Evolutionary conservation across 2,329 filamentous ascomycete species (phyloP), one percentile per base, ranked within the genome.

Genomic region (Alternaria angustiovoidea): DNA sequence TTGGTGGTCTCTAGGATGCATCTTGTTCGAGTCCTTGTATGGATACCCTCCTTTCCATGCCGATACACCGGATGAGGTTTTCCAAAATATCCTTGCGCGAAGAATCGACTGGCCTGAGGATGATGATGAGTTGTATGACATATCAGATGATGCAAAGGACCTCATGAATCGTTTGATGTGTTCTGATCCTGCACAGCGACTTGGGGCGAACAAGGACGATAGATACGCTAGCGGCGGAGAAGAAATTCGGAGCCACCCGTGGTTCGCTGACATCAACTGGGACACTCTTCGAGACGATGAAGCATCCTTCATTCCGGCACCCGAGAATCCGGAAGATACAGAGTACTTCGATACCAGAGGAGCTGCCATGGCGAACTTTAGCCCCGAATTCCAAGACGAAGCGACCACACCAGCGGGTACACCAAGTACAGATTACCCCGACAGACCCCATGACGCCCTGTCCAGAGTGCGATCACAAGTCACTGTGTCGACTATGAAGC

Each of bases 1-100:
- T 88, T 99, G 95, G 95, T 99, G 95, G 95, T 98, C 95, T 22
- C 86, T 99, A n/a, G 95, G 95, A 1, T 99, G 96, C 77, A 98
- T 99, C 69, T 83, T 98, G 79, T 99, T 97, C 72, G 95, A 99
- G 73, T 97, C 97, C 67, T 82, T 99, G 2, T 98, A 92, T 73
- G 95, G 95, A 1, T 90, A 92, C 59, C 95, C 95, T 1, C 95
- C 95, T 0, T 99, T 99, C 78, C 93, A 98, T 76, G 95, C 93
- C 1, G 84, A 86, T 20, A 93, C 94, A 48, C 93, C 95, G 0
- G 95, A 99, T 70, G 86, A 95, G 69, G 95, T 99, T 1, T 99
- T 99, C 74, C 92, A 97, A 70, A 99, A 99, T 71, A 99, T 99
- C 62, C 82, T 99, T 38, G 89, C 90, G 26, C 90, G 94, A 53